Conservation (phyloP, 2,329 filamentous ascomycete species). For the Pseudonectria buxi region DNA sequence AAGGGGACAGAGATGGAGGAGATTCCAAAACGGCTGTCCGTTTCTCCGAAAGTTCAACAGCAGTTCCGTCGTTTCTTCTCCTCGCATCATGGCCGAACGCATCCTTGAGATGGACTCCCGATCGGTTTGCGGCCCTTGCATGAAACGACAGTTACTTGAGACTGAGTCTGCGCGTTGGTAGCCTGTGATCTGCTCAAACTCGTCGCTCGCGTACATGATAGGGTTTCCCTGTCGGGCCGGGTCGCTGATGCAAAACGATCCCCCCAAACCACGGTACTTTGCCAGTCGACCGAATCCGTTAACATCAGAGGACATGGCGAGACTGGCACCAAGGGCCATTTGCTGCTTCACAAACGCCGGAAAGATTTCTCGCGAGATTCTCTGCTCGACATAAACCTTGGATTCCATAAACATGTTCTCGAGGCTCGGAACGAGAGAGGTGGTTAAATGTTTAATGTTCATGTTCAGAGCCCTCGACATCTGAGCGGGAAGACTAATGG, state of each 20-base stretch:
- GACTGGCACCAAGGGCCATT: constrained; percentile 38
- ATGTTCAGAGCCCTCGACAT: constrained; percentile 35
- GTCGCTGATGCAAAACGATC: constrained; percentile 53
- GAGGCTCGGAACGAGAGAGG: constrained; percentile 38
- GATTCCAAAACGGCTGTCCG: constrained; percentile 49
- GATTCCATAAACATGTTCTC: constrained; percentile 38
- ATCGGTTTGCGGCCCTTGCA: constrained; percentile 43
- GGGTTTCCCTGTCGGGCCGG: constrained; percentile 43
- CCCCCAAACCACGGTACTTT: constrained; percentile 47
- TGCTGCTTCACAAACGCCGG: constrained; percentile 48
- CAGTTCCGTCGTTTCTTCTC: constrained; percentile 42
- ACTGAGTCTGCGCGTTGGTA: constrained; percentile 41
- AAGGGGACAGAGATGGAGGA: constrained; percentile 48
- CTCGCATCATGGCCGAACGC: constrained; percentile 32
- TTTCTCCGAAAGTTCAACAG: constrained; percentile 45
- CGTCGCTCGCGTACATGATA: constrained; percentile 42
- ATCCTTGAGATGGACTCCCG: constrained; percentile 33
- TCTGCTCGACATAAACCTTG: constrained; percentile 36
- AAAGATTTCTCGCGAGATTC: constrained; percentile 40
- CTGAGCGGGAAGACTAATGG: constrained; percentile 34
- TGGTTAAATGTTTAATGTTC: constrained; percentile 40
- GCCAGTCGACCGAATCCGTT: constrained; percentile 22
- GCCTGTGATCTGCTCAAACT: constrained; percentile 45
- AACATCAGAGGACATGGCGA: constrained; percentile 34
- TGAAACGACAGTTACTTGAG: constrained; percentile 41